Conservation (phyloP, 2,329 filamentous ascomycete species). For the Pseudogymnoascus destructans region DNA sequence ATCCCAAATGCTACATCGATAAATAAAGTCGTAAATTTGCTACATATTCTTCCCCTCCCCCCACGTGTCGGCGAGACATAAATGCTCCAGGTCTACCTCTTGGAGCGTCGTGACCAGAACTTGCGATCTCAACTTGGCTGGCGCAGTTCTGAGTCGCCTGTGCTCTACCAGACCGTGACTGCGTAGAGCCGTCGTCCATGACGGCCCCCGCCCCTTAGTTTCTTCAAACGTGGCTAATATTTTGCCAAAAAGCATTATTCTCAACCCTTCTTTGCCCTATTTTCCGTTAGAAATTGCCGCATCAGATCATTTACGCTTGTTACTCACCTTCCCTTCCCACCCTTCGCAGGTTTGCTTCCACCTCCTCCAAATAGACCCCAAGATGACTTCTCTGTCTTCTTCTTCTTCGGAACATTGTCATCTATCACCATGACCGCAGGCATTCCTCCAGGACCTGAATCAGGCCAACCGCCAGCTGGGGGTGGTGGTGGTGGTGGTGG, state of each 20-base stretch:
- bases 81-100: not conserved
- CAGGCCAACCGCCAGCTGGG: not conserved
- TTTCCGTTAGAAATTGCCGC: not conserved
- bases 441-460: not conserved
- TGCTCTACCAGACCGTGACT: not conserved
- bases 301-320: not conserved
- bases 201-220: not conserved
- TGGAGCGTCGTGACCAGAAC: not conserved
- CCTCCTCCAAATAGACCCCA: slow-evolving; percentile 1
- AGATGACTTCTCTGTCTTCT: not conserved
- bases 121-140: not conserved
- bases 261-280: not conserved
- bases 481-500: not conserved
- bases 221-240: slow-evolving; percentile 3
- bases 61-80: not conserved
- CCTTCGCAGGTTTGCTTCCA: not conserved
- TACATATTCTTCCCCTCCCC: not conserved
- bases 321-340: not conserved
- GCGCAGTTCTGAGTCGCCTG: not conserved
- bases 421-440: not conserved
- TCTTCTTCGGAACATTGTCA: not conserved
- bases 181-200: not conserved
- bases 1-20: slow-evolving; percentile 3
- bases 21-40: slow-evolving; percentile 2
- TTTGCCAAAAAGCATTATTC: not conserved